Evolutionary conservation across 495 filamentous ascomycete species (phyloP), one percentile per base, ranked within the genome.

Genomic region (Tirmania nivea): DNA sequence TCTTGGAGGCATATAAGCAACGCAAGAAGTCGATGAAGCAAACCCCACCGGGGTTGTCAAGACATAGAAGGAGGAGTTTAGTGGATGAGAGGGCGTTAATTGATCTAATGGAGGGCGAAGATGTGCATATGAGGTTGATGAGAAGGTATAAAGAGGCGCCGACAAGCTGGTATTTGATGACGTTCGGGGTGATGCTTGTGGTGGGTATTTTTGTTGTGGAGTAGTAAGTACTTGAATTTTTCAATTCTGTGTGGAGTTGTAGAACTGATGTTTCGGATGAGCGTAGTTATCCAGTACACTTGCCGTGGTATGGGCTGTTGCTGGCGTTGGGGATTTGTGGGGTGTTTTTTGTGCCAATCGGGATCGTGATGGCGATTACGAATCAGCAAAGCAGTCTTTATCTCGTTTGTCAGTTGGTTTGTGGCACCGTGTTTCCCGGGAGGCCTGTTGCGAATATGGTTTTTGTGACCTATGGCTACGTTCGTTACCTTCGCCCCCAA

Each of bases 391-490:
- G 75, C 61, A 81, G 76, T 60, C 80, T 87, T 61, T 88, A 84
- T 63, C 73, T 87, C 10, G 78, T 87, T 56, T 86, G 85, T 65
- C 83, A 88, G 60, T 75, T 90, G 48, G 78, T 89, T 51, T 84
- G 81, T 25, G 86, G 85, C 20, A 75, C 72, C 42, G 66, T 84
- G 19, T 90, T 89, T 60, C 82, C 84, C 10, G 84, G 85, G 16
- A 78, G 80, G 21, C 84, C 84, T 0, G 80, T 92, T 12, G 83
- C 84, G 35, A 87, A 92, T 59, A 89, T 89, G 77, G 84, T 89
- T 42, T 90, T 90, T 62, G 80, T 83, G 47, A 90, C 83, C 8
- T 88, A 89, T 58, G 83, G 83, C 34, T 71, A 73, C 62, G 39
- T 45, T 14, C 12, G 39, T 45, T 45, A 1, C 25, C 25, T 31